Conservation (phyloP, 805 yeast genomes). For the Pichia nakasei region DNA sequence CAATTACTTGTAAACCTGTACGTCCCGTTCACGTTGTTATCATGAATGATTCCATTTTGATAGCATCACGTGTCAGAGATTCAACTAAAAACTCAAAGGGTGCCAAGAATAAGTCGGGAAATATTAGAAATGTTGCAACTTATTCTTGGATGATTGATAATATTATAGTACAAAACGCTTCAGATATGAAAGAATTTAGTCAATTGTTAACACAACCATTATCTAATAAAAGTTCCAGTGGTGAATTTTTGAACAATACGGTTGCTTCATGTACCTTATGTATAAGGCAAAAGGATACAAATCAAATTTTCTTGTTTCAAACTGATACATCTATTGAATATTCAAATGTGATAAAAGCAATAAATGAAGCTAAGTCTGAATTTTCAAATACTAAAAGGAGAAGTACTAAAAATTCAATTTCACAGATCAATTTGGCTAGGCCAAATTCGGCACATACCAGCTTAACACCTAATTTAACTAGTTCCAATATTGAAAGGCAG, state of each 20-base stretch:
- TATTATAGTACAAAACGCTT: slow-evolving; percentile 10
- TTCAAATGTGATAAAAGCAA: slow-evolving; percentile 43
- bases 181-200: slow-evolving; percentile 2
- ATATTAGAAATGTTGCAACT: slow-evolving; percentile 42
- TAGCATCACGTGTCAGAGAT: slow-evolving; percentile 54
- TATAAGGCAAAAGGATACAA: slow-evolving; percentile 11
- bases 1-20: slow-evolving; percentile 74
- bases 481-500: slow-evolving; percentile 14
- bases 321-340: slow-evolving; percentile 54
- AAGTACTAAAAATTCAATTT: slow-evolving; percentile 36
- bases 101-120: background rate
- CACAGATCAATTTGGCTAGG: slow-evolving; percentile 27
- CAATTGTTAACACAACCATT: too few relatives aligned
- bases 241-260: background rate
- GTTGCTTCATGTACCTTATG: slow-evolving; percentile 12
- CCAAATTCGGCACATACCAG: slow-evolving; percentile 39
- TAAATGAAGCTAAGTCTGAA: slow-evolving; percentile 40
- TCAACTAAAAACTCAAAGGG: slow-evolving; percentile 14
- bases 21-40: slow-evolving; percentile 70
- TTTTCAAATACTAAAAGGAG: slow-evolving; percentile 25
- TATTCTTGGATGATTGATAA: slow-evolving; percentile 68
- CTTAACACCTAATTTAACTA: background rate
- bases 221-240: background rate
- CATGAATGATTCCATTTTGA: slow-evolving; percentile 64
- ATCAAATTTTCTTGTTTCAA: slow-evolving; percentile 42